Evolutionary conservation across 2,329 filamentous ascomycete species (phyloP).

Genomic region (Lojkania enalia): DNA sequence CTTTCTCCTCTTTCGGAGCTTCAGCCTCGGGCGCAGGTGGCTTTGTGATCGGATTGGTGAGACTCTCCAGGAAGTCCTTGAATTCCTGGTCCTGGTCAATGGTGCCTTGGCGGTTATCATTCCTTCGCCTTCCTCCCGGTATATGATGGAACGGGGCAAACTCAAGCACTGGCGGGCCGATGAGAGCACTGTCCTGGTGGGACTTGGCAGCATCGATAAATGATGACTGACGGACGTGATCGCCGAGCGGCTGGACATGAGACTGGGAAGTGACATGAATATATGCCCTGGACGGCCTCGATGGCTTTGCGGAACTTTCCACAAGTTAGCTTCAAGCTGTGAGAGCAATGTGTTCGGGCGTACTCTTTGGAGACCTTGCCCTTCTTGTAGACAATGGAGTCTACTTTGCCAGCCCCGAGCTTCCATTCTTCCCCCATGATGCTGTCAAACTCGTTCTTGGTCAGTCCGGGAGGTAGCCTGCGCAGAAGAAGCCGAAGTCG

Average conservation of each 20-base stretch:
- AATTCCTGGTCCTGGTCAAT: slow-evolving; percentile 98
- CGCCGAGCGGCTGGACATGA: slow-evolving; percentile 68
- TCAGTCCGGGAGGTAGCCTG: slow-evolving; percentile 83
- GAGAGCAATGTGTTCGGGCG: slow-evolving; percentile 33
- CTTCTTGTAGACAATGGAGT: slow-evolving; percentile 75
- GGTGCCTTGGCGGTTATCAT: slow-evolving; percentile 85
- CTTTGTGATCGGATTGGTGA: slow-evolving; percentile 74
- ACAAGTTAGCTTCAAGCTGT: slow-evolving; percentile 9
- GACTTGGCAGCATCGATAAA: slow-evolving; percentile 86
- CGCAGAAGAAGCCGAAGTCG: slow-evolving; percentile 85
- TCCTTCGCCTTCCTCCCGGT: slow-evolving; percentile 71
- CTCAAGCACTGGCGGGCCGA: slow-evolving; percentile 79
- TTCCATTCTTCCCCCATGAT: slow-evolving; percentile 82
- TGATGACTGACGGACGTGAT: slow-evolving; percentile 66
- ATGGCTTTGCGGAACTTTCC: slow-evolving; percentile 69
- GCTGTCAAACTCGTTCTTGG: slow-evolving; percentile 72
- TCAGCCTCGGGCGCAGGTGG: slow-evolving; percentile 57
- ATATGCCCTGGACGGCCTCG: slow-evolving; percentile 78
- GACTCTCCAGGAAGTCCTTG: slow-evolving; percentile 84
- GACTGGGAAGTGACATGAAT: slow-evolving; percentile 76
- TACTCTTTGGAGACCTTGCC: slow-evolving; percentile 86
- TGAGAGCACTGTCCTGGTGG: slow-evolving; percentile 69
- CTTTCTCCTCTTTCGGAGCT: slow-evolving; percentile 61
- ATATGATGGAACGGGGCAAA: slow-evolving; percentile 83
- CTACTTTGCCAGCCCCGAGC: slow-evolving; percentile 75